These are phyloP conservation scores for Aspergillus sp. DNA, from an alignment of 2,329 filamentous ascomycete species.

Conservation along the genomic window DNA sequence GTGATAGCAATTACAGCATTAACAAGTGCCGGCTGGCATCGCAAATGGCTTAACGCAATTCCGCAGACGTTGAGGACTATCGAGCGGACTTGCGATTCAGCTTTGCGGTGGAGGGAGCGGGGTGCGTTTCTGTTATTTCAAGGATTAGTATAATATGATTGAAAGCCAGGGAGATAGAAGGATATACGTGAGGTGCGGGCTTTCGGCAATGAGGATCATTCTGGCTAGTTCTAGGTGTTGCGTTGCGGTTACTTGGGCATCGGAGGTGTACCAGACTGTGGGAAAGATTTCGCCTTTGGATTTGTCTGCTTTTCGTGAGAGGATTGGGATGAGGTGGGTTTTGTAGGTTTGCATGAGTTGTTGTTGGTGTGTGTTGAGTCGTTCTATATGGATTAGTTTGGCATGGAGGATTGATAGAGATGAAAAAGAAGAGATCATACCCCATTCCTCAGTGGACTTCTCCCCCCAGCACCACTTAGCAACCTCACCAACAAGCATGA, in stretches of 20 bases:
- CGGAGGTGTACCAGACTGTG: conserved; percentile 15
- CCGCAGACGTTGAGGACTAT: conserved; percentile 15
- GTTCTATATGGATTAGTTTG: neutral
- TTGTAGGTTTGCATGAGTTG: conserved; percentile 1
- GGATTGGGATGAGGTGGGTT: conserved; percentile 1
- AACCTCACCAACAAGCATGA: conserved; percentile 15
- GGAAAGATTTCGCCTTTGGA: neutral
- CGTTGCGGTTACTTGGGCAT: conserved; percentile 14
- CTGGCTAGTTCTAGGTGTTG: conserved; percentile 16
- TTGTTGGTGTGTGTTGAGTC: conserved; percentile 1
- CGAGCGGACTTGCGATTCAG: conserved; percentile 12
- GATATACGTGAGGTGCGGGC: conserved; percentile 11
- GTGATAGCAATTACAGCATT: conserved; percentile 15
- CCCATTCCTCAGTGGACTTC: conserved; percentile 7
- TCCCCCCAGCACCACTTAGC: conserved; percentile 15
- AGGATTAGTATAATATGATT: neutral
- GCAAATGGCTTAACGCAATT: conserved; percentile 10
- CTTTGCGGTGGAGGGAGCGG: conserved; percentile 9
- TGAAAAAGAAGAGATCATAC: conserved; percentile 2
- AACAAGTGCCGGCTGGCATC: conserved; percentile 13
- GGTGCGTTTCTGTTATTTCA: conserved; percentile 5
- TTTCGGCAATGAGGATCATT: conserved; percentile 17
- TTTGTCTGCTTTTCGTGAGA: neutral
- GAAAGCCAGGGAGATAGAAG: neutral
- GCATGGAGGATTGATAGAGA: no score